Base-by-base conservation (phyloP, 129 eudicot species). In the Lonicera japonica region DNA sequence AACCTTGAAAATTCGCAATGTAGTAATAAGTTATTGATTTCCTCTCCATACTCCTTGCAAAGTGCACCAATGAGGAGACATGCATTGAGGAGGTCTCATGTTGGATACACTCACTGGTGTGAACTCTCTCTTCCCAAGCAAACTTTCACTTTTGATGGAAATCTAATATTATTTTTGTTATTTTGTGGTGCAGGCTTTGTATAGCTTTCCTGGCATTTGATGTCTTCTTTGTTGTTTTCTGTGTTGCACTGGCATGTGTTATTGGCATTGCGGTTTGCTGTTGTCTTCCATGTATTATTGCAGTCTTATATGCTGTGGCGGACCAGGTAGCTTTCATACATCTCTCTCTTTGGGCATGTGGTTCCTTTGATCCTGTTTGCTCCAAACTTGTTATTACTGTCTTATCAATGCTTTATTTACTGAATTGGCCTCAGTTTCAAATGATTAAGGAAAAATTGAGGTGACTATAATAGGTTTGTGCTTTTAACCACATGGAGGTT, bases 211-310 rank as follows among this genome's bases (percentile, higher is more conserved):
- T 89, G 95, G 90, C 95, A 12, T 75, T 89, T 70, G 96, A 89
- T 65, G 88, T 85, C 52, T 85, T 89, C 76, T 89, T 89, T 66
- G 88, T 89, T 66, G 87, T 82, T 57, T 75, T 89, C 64, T 89
- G 95, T 24, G 87, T 89, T 55, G 90, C 89, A 41, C 77, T 89
- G 65, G 96, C 96, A 23, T 85, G 95, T 61, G 62, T 89, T 21
- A 73, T 89, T 75, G 95, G 90, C 43, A 71, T 80, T 40, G 95
- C 95, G 12, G 82, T 85, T 51, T 89, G 95, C 75, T 89, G 96
- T 57, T 89, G 95, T 65, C 87, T 89, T 60, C 96, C 96, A 14
- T 88, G 96, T 66, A 88, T 88, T 25, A 88, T 88, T 63, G 89
- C 86, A 0, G 77, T 88, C 58, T 72, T 88, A 69, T 88, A 81